A percentile compares a stretch with the other conserved stretches of the same genome.
Conservation (phyloP, 2,329 filamentous ascomycete species). For the Corynespora cassiicola region DNA sequence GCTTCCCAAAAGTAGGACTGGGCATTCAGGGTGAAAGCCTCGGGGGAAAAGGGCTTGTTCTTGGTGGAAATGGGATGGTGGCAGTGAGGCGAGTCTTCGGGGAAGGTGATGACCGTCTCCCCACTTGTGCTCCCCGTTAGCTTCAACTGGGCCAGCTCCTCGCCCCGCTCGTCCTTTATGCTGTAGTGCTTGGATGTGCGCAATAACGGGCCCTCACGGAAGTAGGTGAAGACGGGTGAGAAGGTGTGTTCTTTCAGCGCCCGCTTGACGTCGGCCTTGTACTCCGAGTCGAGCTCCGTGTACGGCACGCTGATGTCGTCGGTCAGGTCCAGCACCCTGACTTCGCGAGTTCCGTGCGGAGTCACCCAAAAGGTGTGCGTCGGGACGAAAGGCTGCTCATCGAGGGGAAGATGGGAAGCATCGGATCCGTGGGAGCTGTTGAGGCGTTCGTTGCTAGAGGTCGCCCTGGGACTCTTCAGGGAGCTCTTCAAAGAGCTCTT, state of each 20-base stretch:
- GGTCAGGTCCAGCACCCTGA: slow-evolving; percentile 27
- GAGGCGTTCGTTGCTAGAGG: slow-evolving; percentile 19
- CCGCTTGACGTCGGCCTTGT: slow-evolving; percentile 23
- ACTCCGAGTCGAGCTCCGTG: slow-evolving; percentile 20
- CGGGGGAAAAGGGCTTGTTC: slow-evolving; percentile 23
- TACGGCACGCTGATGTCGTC: slow-evolving; percentile 20
- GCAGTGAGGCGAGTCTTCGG: slow-evolving; percentile 17
- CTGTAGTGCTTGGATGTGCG: slow-evolving; percentile 22
- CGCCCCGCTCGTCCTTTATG: slow-evolving; percentile 17
- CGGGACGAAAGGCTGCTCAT: slow-evolving; percentile 19
- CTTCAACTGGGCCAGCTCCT: slow-evolving; percentile 22
- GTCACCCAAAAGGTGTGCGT: slow-evolving; percentile 28
- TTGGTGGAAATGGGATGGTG: slow-evolving; percentile 18
- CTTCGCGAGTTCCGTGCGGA: slow-evolving; percentile 22
- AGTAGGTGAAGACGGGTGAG: slow-evolving; percentile 18
- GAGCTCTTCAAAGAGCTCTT: no score
- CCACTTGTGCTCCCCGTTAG: slow-evolving; percentile 23
- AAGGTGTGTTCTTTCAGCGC: slow-evolving; percentile 26
- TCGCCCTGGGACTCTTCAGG: no score
- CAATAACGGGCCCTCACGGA: slow-evolving; percentile 18
- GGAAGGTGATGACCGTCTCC: slow-evolving; percentile 25
- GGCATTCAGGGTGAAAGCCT: slow-evolving; percentile 24
- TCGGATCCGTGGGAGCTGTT: slow-evolving; percentile 16
- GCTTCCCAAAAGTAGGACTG: slow-evolving; percentile 26
- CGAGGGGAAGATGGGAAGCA: slow-evolving; percentile 16